Base-by-base conservation (phyloP, 1,284 basidiomycete genomes). In the Wallemia hederae region DNA sequence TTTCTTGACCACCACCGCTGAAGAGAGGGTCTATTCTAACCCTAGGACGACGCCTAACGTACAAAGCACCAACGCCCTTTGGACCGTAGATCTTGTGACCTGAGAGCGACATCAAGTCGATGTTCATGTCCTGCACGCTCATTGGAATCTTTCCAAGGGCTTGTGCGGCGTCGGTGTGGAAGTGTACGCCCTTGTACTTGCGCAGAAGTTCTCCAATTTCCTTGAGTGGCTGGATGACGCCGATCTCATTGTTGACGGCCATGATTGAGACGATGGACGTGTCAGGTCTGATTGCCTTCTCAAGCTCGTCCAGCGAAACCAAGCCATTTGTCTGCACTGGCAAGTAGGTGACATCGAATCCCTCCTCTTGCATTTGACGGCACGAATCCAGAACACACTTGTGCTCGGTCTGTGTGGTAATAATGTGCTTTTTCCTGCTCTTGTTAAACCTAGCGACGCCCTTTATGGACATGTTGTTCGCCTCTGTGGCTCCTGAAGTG, bases 231-330 rank as follows among this genome's bases (percentile, higher is more conserved):
- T 98, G 94, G 63, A 99, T 94, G 63, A 97, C 91, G 59, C 94
- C 94, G 5, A 91, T 98, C 74, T 99, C 94, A 73, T 99, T 99
- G 75, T 99, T 99, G 64, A 99, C 92, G 1, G 86, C 80, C 94
- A 99, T 99, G 70, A 99, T 84, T 11, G 91, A 94, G 49, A 96
- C 81, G 9, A 96, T 73, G 0, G 91, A 79, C 24, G 69, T 85
- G 66, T 86, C 84, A 22, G 88, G 87, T 58, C 86, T 80, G 60
- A 96, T 85, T 27, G 89, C 81, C 1, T 75, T 77, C 68, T 86
- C 83, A 34, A 96, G 78, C 24, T 80, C 78, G 55, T 80, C 73
- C 55, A 96, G 73, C 59, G 80, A 78, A 64, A 99, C 74, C 57
- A 96, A 70, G 29, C 94, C 94, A 69, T 92, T 89, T 24, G 76